A percentile compares a stretch with the other conserved stretches of the same genome.
These are phyloP conservation scores for Pyracantha coccinea DNA, from an alignment of 331 rosid genomes.

Conservation along the genomic window DNA sequence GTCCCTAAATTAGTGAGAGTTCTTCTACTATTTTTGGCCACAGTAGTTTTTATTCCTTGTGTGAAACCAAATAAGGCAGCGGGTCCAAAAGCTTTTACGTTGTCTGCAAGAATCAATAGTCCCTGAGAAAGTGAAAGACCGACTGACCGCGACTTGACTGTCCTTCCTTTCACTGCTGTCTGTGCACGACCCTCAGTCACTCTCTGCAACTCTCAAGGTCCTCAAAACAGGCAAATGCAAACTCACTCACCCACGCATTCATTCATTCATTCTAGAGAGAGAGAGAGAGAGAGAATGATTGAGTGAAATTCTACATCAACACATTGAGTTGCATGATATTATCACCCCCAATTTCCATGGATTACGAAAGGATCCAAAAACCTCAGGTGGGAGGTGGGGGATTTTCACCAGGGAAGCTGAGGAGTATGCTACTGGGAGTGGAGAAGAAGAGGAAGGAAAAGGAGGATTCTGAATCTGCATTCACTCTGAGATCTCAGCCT, in stretches of 20 bases:
- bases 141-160: background rate
- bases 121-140: background rate
- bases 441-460: constrained; percentile 79
- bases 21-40: background rate
- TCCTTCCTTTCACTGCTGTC: too few species aligned
- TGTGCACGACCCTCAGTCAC: too few species aligned
- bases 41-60: background rate
- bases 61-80: background rate
- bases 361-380: constrained; percentile 90
- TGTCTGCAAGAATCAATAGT: background rate
- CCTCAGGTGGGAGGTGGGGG: constrained; percentile 84
- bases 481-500: constrained; percentile 57
- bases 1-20: background rate
- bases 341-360: constrained; percentile 31
- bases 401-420: constrained; percentile 85
- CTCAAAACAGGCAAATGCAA: background rate
- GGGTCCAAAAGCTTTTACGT: background rate
- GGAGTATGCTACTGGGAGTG: constrained; percentile 74
- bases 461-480: constrained; percentile 52
- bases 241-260: background rate
- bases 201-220: background rate
- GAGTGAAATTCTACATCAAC: background rate
- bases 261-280: too few species aligned
- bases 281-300: too few species aligned
- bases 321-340: background rate